phyloP scores from a whole-genome alignment of 805 yeast genomes.

The Metschnikowia continentalis region DNA sequence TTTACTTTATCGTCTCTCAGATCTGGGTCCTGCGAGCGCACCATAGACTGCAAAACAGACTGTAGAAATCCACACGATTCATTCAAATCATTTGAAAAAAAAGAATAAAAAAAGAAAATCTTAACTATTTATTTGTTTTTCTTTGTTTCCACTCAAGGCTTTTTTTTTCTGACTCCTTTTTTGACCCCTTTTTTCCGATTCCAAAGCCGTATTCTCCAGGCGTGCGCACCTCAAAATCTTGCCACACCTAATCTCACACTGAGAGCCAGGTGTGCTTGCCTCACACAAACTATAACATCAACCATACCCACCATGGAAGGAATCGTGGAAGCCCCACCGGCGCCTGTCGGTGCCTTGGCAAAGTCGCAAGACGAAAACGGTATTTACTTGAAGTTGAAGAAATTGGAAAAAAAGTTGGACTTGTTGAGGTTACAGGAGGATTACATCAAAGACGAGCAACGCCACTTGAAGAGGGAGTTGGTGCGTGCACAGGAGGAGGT shows the following conservation, averaged over 20 bases:
- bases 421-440: constrained; percentile 86
- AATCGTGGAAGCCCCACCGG: constrained; percentile 28
- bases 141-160: no score
- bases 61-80: no score
- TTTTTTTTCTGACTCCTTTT: no score
- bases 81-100: no score
- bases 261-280: background rate
- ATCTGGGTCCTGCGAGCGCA: no score
- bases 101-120: no score
- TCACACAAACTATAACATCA: background rate
- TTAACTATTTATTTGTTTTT: no score
- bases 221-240: constrained; percentile 7
- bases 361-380: constrained; percentile 46
- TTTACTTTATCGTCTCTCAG: no score
- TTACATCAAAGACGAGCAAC: constrained; percentile 96
- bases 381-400: constrained; percentile 79
- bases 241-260: constrained; percentile 6
- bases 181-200: no score
- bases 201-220: background rate
- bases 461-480: constrained; percentile 90
- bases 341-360: background rate
- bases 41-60: no score
- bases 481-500: constrained; percentile 98
- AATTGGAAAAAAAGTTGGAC: constrained; percentile 86
- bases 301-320: background rate